These are phyloP conservation scores for Ophiostoma novo-ulmi DNA, from an alignment of 2,329 filamentous ascomycete genomes.

Conservation along the genomic window DNA sequence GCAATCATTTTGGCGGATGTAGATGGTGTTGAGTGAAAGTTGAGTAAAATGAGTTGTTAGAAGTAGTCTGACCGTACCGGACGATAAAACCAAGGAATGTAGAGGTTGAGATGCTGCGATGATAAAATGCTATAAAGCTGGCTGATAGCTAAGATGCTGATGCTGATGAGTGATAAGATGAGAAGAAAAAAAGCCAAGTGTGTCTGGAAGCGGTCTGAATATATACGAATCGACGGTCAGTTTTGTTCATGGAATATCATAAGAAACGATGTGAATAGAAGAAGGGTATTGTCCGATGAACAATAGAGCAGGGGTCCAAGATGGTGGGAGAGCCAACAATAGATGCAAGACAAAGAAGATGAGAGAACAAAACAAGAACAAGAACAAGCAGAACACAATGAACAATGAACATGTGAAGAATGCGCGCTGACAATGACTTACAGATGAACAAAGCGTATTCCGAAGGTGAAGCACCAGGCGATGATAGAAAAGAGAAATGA, in stretches of 20 bases:
- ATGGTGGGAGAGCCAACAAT: not conserved
- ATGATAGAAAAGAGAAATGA: not conserved
- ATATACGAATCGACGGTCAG: not conserved
- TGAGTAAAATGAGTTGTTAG: not conserved
- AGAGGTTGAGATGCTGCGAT: not conserved
- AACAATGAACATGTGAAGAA: not conserved
- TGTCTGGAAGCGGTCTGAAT: slow-evolving; percentile 5
- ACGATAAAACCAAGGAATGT: slow-evolving; percentile 31
- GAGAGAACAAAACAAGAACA: not conserved
- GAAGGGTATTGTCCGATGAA: not conserved
- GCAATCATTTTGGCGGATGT: slow-evolving; percentile 2
- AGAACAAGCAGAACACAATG: not conserved
- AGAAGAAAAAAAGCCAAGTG: slow-evolving; percentile 23
- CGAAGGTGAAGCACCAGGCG: not conserved
- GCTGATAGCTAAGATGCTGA: slow-evolving; percentile 23
- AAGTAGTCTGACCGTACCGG: slow-evolving; percentile 35
- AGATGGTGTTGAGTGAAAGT: slow-evolving; percentile 12
- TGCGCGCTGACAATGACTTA: slow-evolving; percentile 2
- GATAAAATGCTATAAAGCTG: slow-evolving; percentile 12
- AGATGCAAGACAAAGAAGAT: not conserved
- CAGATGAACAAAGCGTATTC: not conserved
- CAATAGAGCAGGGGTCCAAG: not conserved
- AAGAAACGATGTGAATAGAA: not conserved
- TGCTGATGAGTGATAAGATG: slow-evolving; percentile 25
- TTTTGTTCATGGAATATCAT: not conserved